These are phyloP conservation scores for Psidium guajava DNA, from an alignment of 345 rosid species.

Conservation along the genomic window DNA sequence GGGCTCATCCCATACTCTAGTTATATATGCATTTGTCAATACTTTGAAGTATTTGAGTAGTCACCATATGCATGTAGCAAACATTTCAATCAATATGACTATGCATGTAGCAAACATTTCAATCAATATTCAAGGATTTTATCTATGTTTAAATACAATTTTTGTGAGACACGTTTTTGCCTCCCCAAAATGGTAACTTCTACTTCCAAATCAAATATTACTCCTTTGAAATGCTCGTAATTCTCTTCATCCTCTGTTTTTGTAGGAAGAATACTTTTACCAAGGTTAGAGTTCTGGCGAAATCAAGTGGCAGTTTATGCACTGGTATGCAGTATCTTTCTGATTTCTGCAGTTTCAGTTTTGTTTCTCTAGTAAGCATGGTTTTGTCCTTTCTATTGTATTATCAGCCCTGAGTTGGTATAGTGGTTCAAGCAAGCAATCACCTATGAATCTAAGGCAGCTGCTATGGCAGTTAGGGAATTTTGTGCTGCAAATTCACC, in stretches of 20 bases:
- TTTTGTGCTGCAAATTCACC: neutral
- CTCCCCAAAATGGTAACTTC: neutral
- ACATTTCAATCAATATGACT: too few relatives aligned
- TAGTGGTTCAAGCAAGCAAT: neutral
- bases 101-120: neutral
- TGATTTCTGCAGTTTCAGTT: neutral
- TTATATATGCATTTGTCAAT: neutral
- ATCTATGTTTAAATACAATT: neutral
- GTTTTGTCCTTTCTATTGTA: neutral
- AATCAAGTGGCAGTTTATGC: slow-evolving; percentile 73
- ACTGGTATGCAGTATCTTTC: slow-evolving; percentile 23
- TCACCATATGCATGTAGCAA: neutral
- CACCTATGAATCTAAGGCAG: neutral
- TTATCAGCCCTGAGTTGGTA: neutral
- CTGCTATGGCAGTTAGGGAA: neutral
- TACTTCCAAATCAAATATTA: neutral
- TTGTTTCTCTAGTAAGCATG: neutral
- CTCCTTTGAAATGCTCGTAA: neutral
- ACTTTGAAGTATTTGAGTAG: neutral
- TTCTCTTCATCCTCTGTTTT: neutral
- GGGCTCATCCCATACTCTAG: neutral
- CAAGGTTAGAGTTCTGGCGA: slow-evolving; percentile 72
- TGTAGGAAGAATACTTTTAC: slow-evolving; percentile 67
- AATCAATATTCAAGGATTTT: neutral
- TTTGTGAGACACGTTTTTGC: neutral